Conservation (phyloP, 129 eudicot genomes). For the Pseudognaphalium luteoalbum region DNA sequence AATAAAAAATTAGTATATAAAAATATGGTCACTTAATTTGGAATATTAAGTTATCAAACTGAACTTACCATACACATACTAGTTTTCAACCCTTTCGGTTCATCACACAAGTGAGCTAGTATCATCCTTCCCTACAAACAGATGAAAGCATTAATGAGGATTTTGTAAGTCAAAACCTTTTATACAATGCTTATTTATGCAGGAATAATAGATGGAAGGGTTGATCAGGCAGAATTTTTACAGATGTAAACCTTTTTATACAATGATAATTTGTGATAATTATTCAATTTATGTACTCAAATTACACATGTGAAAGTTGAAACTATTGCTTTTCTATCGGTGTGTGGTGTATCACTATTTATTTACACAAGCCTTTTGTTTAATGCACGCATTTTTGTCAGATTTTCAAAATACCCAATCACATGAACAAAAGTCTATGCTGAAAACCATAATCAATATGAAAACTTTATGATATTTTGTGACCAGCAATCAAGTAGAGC, state of each 20-base stretch:
- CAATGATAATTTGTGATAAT: background rate
- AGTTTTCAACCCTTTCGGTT: slow-evolving; percentile 97
- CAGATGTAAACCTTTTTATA: background rate
- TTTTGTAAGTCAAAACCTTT: background rate
- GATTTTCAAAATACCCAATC: background rate
- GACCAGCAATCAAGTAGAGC: background rate
- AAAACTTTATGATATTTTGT: background rate
- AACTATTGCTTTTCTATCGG: background rate
- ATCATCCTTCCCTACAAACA: slow-evolving; percentile 95
- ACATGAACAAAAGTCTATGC: background rate
- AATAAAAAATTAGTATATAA: background rate
- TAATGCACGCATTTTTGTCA: background rate
- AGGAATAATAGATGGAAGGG: slow-evolving; percentile 10
- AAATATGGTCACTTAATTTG: slow-evolving; percentile 1
- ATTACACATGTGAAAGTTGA: background rate
- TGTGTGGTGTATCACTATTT: background rate
- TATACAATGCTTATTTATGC: background rate
- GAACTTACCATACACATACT: slow-evolving; percentile 92
- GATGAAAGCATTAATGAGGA: background rate
- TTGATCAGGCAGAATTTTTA: background rate
- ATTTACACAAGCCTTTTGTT: background rate
- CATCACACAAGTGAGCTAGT: slow-evolving; percentile 96
- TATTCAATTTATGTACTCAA: background rate
- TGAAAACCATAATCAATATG: background rate
- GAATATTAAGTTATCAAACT: background rate